Evolutionary conservation across 306 rosid species (phyloP), one percentile per base, ranked within the genome.

Genomic region (Glycine soja): DNA sequence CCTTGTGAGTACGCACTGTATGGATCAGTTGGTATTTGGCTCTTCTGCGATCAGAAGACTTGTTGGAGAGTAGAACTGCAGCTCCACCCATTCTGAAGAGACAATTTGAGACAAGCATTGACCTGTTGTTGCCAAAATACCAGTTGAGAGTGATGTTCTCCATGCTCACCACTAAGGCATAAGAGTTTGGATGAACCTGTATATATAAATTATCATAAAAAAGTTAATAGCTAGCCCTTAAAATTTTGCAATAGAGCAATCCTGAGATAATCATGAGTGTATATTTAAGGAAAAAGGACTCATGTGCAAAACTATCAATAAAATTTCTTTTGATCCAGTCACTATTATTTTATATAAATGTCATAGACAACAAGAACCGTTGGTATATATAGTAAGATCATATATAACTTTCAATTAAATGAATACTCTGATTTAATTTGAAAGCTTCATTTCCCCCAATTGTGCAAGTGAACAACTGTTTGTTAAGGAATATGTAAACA

Each of bases 131-230:
- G 56, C 98, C 98, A 11, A 87, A 81, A 80, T 90, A 94, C 95
- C 97, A 92, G 68, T 90, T 94, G 3, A 94, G 92, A 8, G 98
- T 94, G 40, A 94, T 90, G 87, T 92, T 94, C 89, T 92, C 98
- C 95, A 83, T 92, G 93, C 94, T 92, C 0, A 94, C 98, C 70
- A 94, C 98, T 2, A 94, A 76, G 38, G 98, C 98, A 58, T 92
- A 90, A 0, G 96, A 88, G 84, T 92, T 92, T 10, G 92, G 95
- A 43, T 90, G 97, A 34, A 85, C 95, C 97, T 94, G 24, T 2
- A 69, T 6, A 13, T 13, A 19, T 0, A 71, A 24, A 47, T 57
- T 38, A 38, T 56, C 54, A 76, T 2, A 69, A 6, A 69, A 36
- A 72, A 15, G n/a, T 47, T 9, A 58, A 48, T 45, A n/a, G 1